Evolutionary conservation across 2,329 filamentous ascomycete species (phyloP).

Genomic region (Sphaerulina vaccinii): DNA sequence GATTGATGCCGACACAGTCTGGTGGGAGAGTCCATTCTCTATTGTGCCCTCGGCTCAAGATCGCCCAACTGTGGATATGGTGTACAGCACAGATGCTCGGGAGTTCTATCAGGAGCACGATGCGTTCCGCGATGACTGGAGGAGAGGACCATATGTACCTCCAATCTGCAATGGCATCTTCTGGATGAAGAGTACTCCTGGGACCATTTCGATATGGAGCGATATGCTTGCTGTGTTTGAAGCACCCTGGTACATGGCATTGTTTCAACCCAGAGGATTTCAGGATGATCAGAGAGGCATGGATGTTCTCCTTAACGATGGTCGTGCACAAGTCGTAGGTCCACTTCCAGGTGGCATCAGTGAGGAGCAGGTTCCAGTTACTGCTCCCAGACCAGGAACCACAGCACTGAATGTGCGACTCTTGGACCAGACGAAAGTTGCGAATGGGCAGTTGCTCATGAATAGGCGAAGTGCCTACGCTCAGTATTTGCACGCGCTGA

Average conservation of each 20-base stretch:
- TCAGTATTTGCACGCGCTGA: constrained; percentile 2
- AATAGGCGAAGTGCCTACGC: constrained; percentile 4
- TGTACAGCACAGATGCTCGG: constrained; percentile 24
- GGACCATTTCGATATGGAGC: constrained; percentile 16
- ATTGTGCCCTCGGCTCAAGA: constrained; percentile 2
- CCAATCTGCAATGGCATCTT: constrained; percentile 26
- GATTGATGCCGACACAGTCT: constrained; percentile 26
- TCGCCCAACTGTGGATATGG: constrained; percentile 11
- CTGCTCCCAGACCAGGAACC: not conserved
- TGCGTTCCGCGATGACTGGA: constrained; percentile 18
- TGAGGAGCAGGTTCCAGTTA: not conserved
- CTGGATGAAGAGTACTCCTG: constrained; percentile 19
- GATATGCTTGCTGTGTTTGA: constrained; percentile 16
- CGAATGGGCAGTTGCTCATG: constrained; percentile 20
- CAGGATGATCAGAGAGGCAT: constrained; percentile 21
- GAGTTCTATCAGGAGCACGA: constrained; percentile 22
- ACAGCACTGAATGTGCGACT: constrained; percentile 7
- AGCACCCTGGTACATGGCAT: not conserved
- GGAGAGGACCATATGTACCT: constrained; percentile 18
- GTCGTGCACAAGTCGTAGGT: constrained; percentile 10
- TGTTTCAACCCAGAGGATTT: constrained; percentile 8
- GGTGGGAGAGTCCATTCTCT: constrained; percentile 19
- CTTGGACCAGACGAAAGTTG: constrained; percentile 19
- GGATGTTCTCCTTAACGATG: constrained; percentile 21
- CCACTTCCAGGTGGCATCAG: constrained; percentile 17